phyloP scores from a whole-genome alignment of 1,284 basidiomycete species.

The Trichosporon sp. region DNA sequence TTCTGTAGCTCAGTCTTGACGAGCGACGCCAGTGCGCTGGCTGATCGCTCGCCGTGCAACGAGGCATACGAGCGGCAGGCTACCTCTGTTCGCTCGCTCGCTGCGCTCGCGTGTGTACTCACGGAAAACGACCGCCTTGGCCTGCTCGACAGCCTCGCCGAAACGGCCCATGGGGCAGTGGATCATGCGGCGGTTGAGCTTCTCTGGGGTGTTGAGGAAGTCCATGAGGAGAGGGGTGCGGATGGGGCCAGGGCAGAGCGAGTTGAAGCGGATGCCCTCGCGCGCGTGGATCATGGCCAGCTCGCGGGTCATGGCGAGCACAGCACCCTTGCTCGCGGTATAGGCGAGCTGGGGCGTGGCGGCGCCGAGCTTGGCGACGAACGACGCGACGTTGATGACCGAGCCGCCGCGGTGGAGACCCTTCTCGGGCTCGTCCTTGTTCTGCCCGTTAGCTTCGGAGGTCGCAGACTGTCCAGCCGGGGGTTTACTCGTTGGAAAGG shows the following conservation, averaged over 20 bases:
- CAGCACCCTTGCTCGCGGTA: constrained; percentile 65
- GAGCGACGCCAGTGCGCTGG: no score
- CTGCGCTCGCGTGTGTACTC: constrained; percentile 42
- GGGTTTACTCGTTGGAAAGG: not conserved
- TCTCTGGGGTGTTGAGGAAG: constrained; percentile 95
- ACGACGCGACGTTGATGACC: constrained; percentile 94
- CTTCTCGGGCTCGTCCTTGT: constrained; percentile 71
- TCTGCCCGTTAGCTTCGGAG: constrained; percentile 47
- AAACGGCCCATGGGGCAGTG: constrained; percentile 96
- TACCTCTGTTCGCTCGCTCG: not conserved
- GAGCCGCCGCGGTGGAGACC: constrained; percentile 78
- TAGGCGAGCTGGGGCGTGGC: constrained; percentile 92
- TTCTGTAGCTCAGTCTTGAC: no score
- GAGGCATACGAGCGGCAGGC: not conserved
- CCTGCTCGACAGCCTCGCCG: constrained; percentile 91
- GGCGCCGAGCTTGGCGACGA: constrained; percentile 87
- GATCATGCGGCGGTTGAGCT: constrained; percentile 79
- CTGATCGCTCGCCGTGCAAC: no score
- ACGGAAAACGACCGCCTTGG: constrained; percentile 86
- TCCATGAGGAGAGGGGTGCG: constrained; percentile 95
- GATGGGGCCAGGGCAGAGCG: constrained; percentile 89
- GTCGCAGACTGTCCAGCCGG: not conserved
- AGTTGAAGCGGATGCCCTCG: constrained; percentile 91
- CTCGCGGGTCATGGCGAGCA: constrained; percentile 96
- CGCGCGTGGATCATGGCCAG: constrained; percentile 94